These are phyloP conservation scores for Trichoderma sp. DNA, from an alignment of 2,329 filamentous ascomycete genomes.

Conservation along the genomic window DNA sequence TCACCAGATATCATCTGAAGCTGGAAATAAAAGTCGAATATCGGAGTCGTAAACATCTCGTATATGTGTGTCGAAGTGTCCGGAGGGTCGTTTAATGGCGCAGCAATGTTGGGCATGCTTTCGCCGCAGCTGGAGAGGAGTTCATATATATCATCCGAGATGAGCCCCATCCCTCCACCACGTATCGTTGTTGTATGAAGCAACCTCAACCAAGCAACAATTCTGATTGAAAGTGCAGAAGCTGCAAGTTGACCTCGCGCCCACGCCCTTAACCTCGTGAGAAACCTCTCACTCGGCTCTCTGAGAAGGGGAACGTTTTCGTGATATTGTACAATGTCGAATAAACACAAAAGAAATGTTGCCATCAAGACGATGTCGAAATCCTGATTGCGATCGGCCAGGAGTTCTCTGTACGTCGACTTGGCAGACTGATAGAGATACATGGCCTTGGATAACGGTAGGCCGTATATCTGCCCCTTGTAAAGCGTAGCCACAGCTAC, in stretches of 20 bases:
- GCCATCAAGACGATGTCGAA: conserved; percentile 9
- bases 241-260: not conserved
- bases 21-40: conserved; percentile 25
- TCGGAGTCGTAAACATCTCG: conserved; percentile 20
- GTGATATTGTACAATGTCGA: conserved; percentile 16
- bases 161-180: conserved; percentile 21
- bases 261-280: conserved; percentile 10
- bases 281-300: conserved; percentile 12
- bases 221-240: not conserved
- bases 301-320: conserved; percentile 13
- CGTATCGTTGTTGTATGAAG: conserved; percentile 22
- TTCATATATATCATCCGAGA: conserved; percentile 19
- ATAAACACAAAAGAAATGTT: conserved; percentile 23
- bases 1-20: conserved; percentile 24
- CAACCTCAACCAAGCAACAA: conserved; percentile 23
- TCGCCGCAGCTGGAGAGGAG: conserved; percentile 14
- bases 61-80: conserved; percentile 19
- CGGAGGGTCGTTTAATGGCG: not conserved
- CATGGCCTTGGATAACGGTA: conserved; percentile 18
- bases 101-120: not conserved
- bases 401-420: not conserved
- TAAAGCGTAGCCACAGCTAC: conserved; percentile 21
- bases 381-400: not conserved
- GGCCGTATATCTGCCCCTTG: conserved; percentile 17
- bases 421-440: conserved; percentile 15